phyloP scores from a whole-genome alignment of 208 protist species.

The Angomonas ambiguus region DNA sequence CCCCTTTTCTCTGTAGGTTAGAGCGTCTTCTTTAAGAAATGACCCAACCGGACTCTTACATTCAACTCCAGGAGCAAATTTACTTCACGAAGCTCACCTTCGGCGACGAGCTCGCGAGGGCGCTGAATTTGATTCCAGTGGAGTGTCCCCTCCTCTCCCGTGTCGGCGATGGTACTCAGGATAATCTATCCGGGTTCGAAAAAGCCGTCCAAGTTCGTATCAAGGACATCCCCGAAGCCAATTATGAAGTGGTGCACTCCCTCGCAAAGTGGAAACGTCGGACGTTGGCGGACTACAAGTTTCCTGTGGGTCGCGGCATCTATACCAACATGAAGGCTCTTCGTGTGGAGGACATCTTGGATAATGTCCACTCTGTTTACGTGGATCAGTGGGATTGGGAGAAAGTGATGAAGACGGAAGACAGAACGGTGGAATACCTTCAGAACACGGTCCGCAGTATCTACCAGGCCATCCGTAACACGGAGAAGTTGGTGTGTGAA shows the following conservation, averaged over 20 bases:
- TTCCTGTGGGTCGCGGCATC: slow-evolving; percentile 71
- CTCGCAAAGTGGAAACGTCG: slow-evolving; percentile 93
- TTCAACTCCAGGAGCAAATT: slow-evolving; percentile 71
- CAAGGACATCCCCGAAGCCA: slow-evolving; percentile 70
- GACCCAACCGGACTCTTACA: slow-evolving; percentile 37
- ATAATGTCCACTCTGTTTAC: slow-evolving; percentile 86
- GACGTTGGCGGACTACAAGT: slow-evolving; percentile 72
- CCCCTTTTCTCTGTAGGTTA: slow-evolving; percentile 6
- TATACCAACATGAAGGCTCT: slow-evolving; percentile 86
- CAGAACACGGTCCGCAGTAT: slow-evolving; percentile 59
- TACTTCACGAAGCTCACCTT: slow-evolving; percentile 64
- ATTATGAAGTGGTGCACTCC: slow-evolving; percentile 88
- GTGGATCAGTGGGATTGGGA: slow-evolving; percentile 95
- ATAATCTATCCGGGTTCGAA: slow-evolving; percentile 88
- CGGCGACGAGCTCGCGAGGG: slow-evolving; percentile 46
- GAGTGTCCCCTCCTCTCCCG: slow-evolving; percentile 80
- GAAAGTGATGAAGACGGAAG: slow-evolving; percentile 49
- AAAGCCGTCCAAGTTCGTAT: slow-evolving; percentile 79
- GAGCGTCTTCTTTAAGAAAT: not conserved
- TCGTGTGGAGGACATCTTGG: slow-evolving; percentile 83
- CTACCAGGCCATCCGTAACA: slow-evolving; percentile 60
- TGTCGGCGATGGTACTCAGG: slow-evolving; percentile 82
- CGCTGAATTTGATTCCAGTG: slow-evolving; percentile 72
- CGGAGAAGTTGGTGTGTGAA: slow-evolving; percentile 54
- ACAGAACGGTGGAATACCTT: slow-evolving; percentile 72